Conservation (phyloP, 192 early-diverging fungal species). For the Podila verticillata region DNA sequence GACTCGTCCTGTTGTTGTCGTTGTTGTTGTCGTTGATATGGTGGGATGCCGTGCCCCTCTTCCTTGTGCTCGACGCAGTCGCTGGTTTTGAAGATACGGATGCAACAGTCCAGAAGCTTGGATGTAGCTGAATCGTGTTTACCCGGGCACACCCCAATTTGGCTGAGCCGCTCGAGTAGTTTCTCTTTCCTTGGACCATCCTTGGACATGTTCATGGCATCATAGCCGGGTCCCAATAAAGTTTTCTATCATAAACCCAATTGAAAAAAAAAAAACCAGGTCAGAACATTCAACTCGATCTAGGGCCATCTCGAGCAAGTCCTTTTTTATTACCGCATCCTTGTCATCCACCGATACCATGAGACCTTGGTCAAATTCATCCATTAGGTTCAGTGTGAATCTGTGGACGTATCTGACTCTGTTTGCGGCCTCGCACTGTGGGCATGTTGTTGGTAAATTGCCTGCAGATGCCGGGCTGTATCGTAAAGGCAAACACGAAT, state of each 20-base stretch:
- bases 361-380: slow-evolving; percentile 14
- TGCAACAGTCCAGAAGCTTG: slow-evolving; percentile 1
- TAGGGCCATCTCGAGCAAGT: no score
- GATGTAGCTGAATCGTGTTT: no score
- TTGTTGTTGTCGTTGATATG: no score
- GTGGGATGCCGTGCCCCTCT: no score
- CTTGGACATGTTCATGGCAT: slow-evolving; percentile 3
- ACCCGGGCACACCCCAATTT: slow-evolving; percentile 7
- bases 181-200: not conserved
- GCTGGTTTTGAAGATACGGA: not conserved
- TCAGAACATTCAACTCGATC: not conserved
- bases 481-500: no score
- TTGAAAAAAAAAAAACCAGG: not conserved
- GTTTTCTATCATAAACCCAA: not conserved
- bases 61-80: not conserved
- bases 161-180: not conserved
- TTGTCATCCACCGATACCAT: slow-evolving; percentile 22
- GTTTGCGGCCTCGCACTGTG: not conserved
- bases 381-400: slow-evolving; percentile 19
- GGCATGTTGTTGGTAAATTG: not conserved
- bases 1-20: no score
- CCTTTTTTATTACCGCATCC: slow-evolving; percentile 12
- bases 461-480: no score
- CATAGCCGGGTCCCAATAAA: slow-evolving; percentile 4
- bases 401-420: not conserved